Percentiles rank a stretch among this genome's conserved stretches.
phyloP scores from a whole-genome alignment of 2,329 filamentous ascomycete species.

The Mycosphaerella arachidis region DNA sequence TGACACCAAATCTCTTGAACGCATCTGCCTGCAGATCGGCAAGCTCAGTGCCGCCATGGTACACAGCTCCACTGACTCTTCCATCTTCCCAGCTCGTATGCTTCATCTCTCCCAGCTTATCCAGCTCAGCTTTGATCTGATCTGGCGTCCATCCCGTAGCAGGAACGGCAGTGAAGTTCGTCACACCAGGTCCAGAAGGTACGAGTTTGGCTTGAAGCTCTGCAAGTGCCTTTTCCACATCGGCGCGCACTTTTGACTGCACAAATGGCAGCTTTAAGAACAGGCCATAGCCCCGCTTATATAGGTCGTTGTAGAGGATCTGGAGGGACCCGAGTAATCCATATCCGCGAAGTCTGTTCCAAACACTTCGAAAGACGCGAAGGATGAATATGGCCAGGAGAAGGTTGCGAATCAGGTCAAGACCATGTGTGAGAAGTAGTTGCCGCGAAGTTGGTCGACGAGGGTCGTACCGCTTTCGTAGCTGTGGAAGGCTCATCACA shows the following conservation, averaged over 20 bases:
- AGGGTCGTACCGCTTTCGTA: slow-evolving; percentile 24
- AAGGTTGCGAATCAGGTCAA: slow-evolving; percentile 64
- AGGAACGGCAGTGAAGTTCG: slow-evolving; percentile 70
- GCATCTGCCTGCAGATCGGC: slow-evolving; percentile 84
- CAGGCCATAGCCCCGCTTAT: slow-evolving; percentile 72
- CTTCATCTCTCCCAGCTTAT: slow-evolving; percentile 75
- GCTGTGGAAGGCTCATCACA: slow-evolving; percentile 15
- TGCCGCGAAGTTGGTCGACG: slow-evolving; percentile 20
- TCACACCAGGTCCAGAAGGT: slow-evolving; percentile 64
- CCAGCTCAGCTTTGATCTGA: slow-evolving; percentile 72
- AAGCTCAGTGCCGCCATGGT: slow-evolving; percentile 83
- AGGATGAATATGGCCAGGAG: slow-evolving; percentile 85
- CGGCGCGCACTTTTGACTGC: slow-evolving; percentile 75
- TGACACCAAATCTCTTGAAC: slow-evolving; percentile 88
- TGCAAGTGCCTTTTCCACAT: slow-evolving; percentile 72
- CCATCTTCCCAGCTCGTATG: slow-evolving; percentile 98
- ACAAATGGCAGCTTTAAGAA: slow-evolving; percentile 86
- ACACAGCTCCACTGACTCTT: slow-evolving; percentile 88
- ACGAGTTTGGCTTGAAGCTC: slow-evolving; percentile 84
- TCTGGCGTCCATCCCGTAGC: slow-evolving; percentile 79
- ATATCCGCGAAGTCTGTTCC: slow-evolving; percentile 83
- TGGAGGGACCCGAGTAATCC: slow-evolving; percentile 74
- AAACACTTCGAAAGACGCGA: slow-evolving; percentile 72
- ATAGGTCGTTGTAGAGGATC: slow-evolving; percentile 67
- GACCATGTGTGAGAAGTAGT: slow-evolving; percentile 22